Conservation (phyloP, 169 alveolate genomes). For the Plasmodium vinckei region DNA sequence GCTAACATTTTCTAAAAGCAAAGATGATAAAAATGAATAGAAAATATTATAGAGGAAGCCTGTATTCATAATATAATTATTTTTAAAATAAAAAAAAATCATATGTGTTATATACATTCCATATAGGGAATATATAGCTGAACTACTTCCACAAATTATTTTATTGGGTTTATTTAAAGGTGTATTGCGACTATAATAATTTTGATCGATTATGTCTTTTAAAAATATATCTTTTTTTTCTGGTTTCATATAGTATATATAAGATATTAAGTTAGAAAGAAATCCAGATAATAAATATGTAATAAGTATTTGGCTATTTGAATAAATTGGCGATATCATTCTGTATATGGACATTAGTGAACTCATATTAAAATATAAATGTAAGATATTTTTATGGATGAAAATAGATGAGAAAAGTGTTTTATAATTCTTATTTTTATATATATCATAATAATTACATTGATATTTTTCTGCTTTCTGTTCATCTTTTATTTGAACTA, state of each 20-base stretch:
- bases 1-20: slow-evolving; percentile 72
- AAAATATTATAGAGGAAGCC: slow-evolving; percentile 52
- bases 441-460: slow-evolving; percentile 71
- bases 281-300: slow-evolving; percentile 60
- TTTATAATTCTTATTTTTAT: slow-evolving; percentile 71
- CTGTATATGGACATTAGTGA: slow-evolving; percentile 69
- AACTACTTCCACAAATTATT: slow-evolving; percentile 73
- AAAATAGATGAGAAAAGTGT: slow-evolving; percentile 64
- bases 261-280: slow-evolving; percentile 40
- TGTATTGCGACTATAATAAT: slow-evolving; percentile 8
- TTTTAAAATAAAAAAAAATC: slow-evolving; percentile 63
- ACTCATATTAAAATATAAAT: slow-evolving; percentile 77
- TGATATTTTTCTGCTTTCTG: slow-evolving; percentile 68
- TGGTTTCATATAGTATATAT: slow-evolving; percentile 25
- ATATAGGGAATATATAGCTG: slow-evolving; percentile 62
- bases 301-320: slow-evolving; percentile 56
- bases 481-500: slow-evolving; percentile 49
- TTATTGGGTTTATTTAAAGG: slow-evolving; percentile 27
- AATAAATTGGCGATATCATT: slow-evolving; percentile 35
- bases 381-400: slow-evolving; percentile 72
- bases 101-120: slow-evolving; percentile 73
- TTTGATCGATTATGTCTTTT: slow-evolving; percentile 39
- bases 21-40: slow-evolving; percentile 67
- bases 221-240: slow-evolving; percentile 43
- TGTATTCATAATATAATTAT: slow-evolving; percentile 43